Evolutionary conservation across 495 filamentous ascomycete genomes (phyloP).

Genomic region (Xylaria palmicola): DNA sequence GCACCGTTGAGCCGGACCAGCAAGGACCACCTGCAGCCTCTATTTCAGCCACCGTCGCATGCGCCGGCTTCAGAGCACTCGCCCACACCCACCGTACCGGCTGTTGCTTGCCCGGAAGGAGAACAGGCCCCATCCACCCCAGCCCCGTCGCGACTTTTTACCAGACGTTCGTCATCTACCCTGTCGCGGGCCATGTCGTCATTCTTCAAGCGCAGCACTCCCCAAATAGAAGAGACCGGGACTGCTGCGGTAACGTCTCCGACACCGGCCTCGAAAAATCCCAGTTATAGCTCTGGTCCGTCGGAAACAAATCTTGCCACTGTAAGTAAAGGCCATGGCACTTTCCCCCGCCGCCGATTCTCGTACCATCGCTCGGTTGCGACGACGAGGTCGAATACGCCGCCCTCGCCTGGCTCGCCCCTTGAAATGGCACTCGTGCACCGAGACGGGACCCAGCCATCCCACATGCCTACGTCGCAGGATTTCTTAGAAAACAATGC

Average conservation of each 20-base stretch:
- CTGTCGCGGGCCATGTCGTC: slow-evolving; percentile 27
- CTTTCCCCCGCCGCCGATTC: slow-evolving; percentile 37
- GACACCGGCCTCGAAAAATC: slow-evolving; percentile 21
- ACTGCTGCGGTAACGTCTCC: background rate
- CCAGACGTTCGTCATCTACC: slow-evolving; percentile 26
- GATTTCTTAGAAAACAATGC: slow-evolving; percentile 41
- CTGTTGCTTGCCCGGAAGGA: background rate
- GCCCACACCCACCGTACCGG: slow-evolving; percentile 20
- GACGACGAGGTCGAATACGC: slow-evolving; percentile 53
- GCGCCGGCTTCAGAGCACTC: slow-evolving; percentile 33
- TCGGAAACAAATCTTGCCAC: slow-evolving; percentile 23
- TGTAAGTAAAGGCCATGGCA: slow-evolving; percentile 19
- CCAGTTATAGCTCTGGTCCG: slow-evolving; percentile 21
- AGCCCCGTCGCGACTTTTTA: slow-evolving; percentile 6
- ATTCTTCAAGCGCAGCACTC: slow-evolving; percentile 29
- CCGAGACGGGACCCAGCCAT: slow-evolving; percentile 29
- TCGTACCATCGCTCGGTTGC: slow-evolving; percentile 46
- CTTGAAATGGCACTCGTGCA: slow-evolving; percentile 33
- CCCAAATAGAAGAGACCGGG: slow-evolving; percentile 21
- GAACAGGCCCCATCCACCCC: slow-evolving; percentile 18
- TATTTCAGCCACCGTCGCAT: slow-evolving; percentile 3
- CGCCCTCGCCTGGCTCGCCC: slow-evolving; percentile 50
- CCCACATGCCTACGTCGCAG: slow-evolving; percentile 37
- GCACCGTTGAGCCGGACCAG: slow-evolving; percentile 19
- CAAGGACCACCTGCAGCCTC: slow-evolving; percentile 24